Evolutionary conservation across 148 eudicot species (phyloP), one percentile per base, ranked within the genome.

Genomic region (Vaccinium corymbosum): DNA sequence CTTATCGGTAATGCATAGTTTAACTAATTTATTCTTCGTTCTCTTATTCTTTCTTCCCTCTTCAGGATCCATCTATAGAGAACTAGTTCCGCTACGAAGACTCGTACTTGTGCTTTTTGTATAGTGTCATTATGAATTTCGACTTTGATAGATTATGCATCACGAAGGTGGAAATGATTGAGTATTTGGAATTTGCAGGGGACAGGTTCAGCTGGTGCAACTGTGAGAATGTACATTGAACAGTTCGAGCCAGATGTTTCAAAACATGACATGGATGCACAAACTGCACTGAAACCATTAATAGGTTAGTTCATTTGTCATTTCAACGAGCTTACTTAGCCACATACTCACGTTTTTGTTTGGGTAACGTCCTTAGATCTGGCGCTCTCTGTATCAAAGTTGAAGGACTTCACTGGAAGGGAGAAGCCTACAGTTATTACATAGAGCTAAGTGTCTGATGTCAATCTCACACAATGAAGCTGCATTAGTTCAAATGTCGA

Each of bases 171-270:
- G 84, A 62, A 49, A 64, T 74, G 49, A 62, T 42, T 27, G 15
- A 79, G 74, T 79, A 27, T 57, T n/a, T 77, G 35, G 35, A 83
- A 80, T 84, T 86, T 88, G 48, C 90, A 97, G 98, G 97, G 99
- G 48, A 97, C 98, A 87, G 99, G 99, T 66, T 97, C 97, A 46
- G 95, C 98, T 59, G 99, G 99, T 83, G 97, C 99, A 78, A 97
- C 99, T 50, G 89, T 95, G 71, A 87, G 98, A 75, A 81, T 97
- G 17, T 97, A 95, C 87, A 92, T 97, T 48, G 99, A 97, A 81
- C 99, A 93, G 86, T 97, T 89, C 82, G 99, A 97, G 91, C 98
- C 91, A 9, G 95, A 97, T 87, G 92, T 85, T 59, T 89, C 95
- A 13, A 97, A 95, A 88, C 99, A 97, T 59, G 89, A 93, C 59